Conservation (phyloP, 1,284 basidiomycete species). For the Ganoderma multipileum region DNA sequence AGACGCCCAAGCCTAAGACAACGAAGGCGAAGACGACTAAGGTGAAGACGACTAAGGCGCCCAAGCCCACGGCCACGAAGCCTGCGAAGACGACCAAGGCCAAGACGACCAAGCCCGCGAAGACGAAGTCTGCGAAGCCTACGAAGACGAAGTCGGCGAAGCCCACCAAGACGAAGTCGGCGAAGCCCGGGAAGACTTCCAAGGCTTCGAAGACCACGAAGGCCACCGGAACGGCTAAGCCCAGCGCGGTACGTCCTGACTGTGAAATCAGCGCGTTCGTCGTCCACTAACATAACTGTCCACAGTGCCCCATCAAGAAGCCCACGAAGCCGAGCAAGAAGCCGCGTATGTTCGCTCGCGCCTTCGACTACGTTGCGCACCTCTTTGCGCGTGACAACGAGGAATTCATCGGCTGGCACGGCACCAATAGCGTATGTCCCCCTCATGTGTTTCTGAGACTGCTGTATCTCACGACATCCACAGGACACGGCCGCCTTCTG, state of each 20-base stretch:
- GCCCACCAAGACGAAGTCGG: neutral
- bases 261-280: neutral
- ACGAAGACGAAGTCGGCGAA: neutral
- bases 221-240: neutral
- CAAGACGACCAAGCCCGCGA: neutral
- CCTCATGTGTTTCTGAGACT: too few species aligned
- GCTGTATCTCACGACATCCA: too few species aligned
- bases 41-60: neutral
- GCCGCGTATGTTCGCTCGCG: neutral
- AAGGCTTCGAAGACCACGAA: conserved; percentile 2
- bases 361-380: conserved; percentile 10
- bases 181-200: neutral
- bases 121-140: neutral
- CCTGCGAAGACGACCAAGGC: neutral
- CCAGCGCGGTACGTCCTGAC: neutral
- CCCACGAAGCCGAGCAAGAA: neutral
- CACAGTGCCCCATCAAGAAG: neutral
- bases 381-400: conserved; percentile 6
- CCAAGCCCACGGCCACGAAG: neutral
- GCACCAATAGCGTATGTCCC: conserved; percentile 4
- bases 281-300: neutral
- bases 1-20: neutral
- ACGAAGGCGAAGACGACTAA: neutral
- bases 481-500: conserved; percentile 8
- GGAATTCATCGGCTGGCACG: conserved; percentile 13